phyloP scores from a whole-genome alignment of 352 stramenopile species.

The Phytophthora tubulina region DNA sequence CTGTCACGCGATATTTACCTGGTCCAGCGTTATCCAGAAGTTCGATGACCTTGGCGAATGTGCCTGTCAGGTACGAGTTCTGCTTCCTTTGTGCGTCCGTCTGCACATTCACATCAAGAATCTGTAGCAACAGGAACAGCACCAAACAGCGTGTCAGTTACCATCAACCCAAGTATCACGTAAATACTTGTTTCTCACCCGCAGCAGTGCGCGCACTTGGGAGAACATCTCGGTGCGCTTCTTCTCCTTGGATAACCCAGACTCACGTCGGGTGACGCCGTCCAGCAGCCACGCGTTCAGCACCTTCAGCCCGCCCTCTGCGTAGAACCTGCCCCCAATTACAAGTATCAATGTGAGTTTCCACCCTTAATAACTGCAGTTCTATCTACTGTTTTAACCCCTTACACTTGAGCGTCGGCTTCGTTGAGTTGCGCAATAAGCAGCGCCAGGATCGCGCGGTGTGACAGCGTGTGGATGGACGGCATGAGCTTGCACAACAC shows the following conservation, averaged over 20 bases:
- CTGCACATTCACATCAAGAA: slow-evolving; percentile 80
- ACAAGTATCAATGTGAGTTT: neutral
- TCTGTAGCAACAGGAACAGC: slow-evolving; percentile 36
- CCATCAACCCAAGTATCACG: neutral
- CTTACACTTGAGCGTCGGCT: slow-evolving; percentile 72
- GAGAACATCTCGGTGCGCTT: slow-evolving; percentile 76
- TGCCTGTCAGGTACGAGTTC: slow-evolving; percentile 72
- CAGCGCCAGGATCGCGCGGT: slow-evolving; percentile 83
- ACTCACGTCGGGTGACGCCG: slow-evolving; percentile 47
- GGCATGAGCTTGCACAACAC: slow-evolving; percentile 87
- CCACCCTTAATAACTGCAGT: neutral
- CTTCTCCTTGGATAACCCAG: slow-evolving; percentile 64
- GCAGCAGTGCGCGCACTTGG: slow-evolving; percentile 78
- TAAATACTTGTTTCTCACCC: slow-evolving; percentile 41
- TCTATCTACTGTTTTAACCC: neutral
- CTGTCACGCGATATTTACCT: slow-evolving; percentile 38
- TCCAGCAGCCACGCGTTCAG: slow-evolving; percentile 80
- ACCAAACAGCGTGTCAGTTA: slow-evolving; percentile 17
- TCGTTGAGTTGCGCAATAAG: slow-evolving; percentile 76
- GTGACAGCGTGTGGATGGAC: slow-evolving; percentile 82
- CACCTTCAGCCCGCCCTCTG: slow-evolving; percentile 74
- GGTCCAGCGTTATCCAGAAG: slow-evolving; percentile 69
- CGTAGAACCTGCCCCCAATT: slow-evolving; percentile 64
- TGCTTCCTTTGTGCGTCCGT: slow-evolving; percentile 71
- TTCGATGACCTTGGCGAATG: slow-evolving; percentile 68